A percentile compares a stretch with the other conserved stretches of the same genome.
Conservation (phyloP, 2,329 filamentous ascomycete genomes). For the Kalaharituber pfeilii region DNA sequence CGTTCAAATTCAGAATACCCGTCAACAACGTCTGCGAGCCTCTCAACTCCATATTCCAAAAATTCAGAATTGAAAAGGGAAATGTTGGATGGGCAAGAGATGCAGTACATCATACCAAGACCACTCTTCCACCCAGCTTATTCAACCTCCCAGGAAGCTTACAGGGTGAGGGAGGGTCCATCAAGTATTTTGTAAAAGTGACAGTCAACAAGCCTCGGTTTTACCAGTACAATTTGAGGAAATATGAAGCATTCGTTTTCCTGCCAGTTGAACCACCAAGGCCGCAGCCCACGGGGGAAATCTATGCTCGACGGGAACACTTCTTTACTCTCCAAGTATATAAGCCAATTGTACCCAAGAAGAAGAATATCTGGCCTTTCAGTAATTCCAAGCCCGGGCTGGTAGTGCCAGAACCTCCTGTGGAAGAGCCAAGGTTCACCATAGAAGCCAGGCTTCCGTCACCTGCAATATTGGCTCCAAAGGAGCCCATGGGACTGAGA, state of each 20-base stretch:
- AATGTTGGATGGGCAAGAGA: constrained; percentile 32
- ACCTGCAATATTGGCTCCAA: constrained; percentile 76
- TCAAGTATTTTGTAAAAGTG: constrained; percentile 89
- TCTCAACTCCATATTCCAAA: constrained; percentile 24
- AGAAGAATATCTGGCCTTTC: constrained; percentile 42
- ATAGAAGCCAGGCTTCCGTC: constrained; percentile 75
- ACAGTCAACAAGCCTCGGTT: constrained; percentile 47
- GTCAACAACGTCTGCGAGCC: constrained; percentile 24
- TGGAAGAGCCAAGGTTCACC: constrained; percentile 40
- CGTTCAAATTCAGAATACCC: constrained; percentile 59
- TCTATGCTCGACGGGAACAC: constrained; percentile 60
- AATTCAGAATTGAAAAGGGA: constrained; percentile 29
- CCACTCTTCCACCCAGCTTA: constrained; percentile 74
- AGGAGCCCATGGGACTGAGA: constrained; percentile 64
- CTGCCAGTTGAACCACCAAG: constrained; percentile 83
- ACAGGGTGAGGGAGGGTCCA: constrained; percentile 53
- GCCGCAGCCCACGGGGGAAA: constrained; percentile 51
- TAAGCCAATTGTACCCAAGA: constrained; percentile 19
- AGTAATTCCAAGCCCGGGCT: background rate
- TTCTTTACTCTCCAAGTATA: constrained; percentile 31
- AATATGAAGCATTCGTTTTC: constrained; percentile 36
- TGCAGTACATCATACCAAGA: constrained; percentile 49
- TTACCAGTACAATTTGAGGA: constrained; percentile 19
- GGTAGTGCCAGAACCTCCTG: background rate
- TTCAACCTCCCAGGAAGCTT: constrained; percentile 49